Percentiles rank a stretch among this genome's conserved stretches.
Evolutionary conservation across 2,329 filamentous ascomycete species (phyloP).

Genomic region (Lizonia empirigonia): DNA sequence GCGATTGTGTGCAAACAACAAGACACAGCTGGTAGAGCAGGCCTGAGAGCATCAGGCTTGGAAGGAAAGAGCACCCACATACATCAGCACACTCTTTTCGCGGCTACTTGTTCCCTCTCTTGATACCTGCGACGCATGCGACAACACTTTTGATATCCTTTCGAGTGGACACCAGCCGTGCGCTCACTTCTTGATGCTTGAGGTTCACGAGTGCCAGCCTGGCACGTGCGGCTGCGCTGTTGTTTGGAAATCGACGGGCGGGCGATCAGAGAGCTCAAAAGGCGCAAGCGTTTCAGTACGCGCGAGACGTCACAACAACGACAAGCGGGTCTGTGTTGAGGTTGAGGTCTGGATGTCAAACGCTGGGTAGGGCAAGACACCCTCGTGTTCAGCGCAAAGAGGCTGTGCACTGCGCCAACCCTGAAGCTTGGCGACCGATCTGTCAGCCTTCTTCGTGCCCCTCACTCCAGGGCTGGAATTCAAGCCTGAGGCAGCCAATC

Average conservation of each 20-base stretch:
- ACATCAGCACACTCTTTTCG: slow-evolving; percentile 40
- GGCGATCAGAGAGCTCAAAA: slow-evolving; percentile 24
- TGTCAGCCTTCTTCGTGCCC: slow-evolving; percentile 26
- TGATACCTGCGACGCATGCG: slow-evolving; percentile 23
- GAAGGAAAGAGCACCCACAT: slow-evolving; percentile 38
- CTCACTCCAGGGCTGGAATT: slow-evolving; percentile 22
- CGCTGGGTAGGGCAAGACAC: neutral
- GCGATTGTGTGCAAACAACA: neutral
- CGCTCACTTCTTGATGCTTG: slow-evolving; percentile 1
- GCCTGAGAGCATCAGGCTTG: slow-evolving; percentile 25
- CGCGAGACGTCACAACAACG: slow-evolving; percentile 21
- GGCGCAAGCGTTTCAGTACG: slow-evolving; percentile 30
- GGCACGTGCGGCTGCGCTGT: slow-evolving; percentile 29
- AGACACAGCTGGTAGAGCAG: neutral
- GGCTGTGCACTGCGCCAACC: slow-evolving; percentile 35
- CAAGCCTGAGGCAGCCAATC: slow-evolving; percentile 30
- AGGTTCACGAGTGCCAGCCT: slow-evolving; percentile 28
- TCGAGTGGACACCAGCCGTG: neutral
- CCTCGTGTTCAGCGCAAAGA: slow-evolving; percentile 13
- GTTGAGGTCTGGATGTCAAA: slow-evolving; percentile 26
- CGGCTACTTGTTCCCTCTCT: slow-evolving; percentile 21
- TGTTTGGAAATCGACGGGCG: slow-evolving; percentile 14
- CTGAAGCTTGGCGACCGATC: slow-evolving; percentile 28
- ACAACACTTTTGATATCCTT: slow-evolving; percentile 21
- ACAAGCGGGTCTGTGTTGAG: slow-evolving; percentile 27